phyloP scores from a whole-genome alignment of 495 filamentous ascomycete species.

The Xylaria telfairii region DNA sequence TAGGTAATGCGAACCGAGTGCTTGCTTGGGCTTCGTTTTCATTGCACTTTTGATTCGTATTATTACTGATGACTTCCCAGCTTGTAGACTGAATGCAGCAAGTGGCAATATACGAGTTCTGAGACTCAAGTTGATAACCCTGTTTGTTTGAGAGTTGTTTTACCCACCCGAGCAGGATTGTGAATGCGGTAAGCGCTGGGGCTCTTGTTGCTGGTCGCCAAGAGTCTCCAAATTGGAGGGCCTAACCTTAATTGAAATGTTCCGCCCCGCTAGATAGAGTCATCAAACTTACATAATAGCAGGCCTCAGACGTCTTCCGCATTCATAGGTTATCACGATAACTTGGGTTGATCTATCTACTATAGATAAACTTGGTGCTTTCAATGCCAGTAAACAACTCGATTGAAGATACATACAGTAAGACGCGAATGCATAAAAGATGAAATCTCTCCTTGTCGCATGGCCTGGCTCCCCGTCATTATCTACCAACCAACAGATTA shows the following conservation, averaged over 20 bases:
- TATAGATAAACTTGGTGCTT: neutral
- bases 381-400: neutral
- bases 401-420: neutral
- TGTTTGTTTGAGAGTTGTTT: conserved; percentile 7
- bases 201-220: neutral
- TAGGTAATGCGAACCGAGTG: neutral
- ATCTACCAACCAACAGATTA: neutral
- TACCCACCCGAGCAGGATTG: neutral
- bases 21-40: neutral
- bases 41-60: too few relatives aligned
- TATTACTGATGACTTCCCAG: too few relatives aligned
- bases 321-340: neutral
- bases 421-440: neutral
- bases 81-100: too few relatives aligned
- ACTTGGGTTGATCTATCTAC: too few relatives aligned
- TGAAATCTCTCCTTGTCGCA: neutral
- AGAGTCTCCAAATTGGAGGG: too few relatives aligned
- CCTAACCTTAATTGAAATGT: neutral
- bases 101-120: neutral
- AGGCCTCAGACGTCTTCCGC: too few relatives aligned
- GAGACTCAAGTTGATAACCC: neutral
- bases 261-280: neutral
- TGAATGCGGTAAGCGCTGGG: neutral
- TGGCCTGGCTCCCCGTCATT: neutral
- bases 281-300: too few relatives aligned